A percentile compares a stretch with the other conserved stretches of the same genome.
Conservation (phyloP, 73 alveolate genomes). For the Tetrahymena borealis region DNA sequence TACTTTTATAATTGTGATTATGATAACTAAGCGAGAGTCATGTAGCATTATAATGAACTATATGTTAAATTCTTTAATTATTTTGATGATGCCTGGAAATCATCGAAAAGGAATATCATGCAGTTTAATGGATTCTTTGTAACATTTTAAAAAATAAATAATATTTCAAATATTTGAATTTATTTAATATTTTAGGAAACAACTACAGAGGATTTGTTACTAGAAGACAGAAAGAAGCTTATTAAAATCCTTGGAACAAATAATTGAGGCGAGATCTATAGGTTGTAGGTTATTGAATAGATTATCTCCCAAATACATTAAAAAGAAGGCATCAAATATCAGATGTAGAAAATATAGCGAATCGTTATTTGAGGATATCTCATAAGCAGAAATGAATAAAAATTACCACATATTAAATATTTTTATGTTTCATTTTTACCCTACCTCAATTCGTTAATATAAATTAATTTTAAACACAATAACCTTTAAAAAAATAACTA, state of each 20-base stretch:
- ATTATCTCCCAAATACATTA: no score
- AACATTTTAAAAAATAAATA: not conserved
- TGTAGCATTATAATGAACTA: not conserved
- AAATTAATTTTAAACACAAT: no score
- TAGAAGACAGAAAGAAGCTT: not conserved
- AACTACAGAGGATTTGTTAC: not conserved
- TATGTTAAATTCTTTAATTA: not conserved
- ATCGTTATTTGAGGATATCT: no score
- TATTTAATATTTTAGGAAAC: not conserved
- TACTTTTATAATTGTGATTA: not conserved
- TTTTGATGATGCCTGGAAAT: not conserved
- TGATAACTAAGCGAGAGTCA: not conserved
- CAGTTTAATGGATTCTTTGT: not conserved
- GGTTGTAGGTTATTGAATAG: no score
- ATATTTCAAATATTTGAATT: not conserved
- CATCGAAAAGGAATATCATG: not conserved
- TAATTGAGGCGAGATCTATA: not conserved
- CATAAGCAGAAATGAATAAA: no score
- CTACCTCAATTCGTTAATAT: no score
- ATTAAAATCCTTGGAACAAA: not conserved
- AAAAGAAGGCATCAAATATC: no score
- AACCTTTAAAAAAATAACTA: no score
- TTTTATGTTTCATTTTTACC: no score
- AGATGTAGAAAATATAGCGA: no score
- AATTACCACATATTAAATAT: no score